Percentiles rank a stretch among this genome's conserved stretches.
These are phyloP conservation scores for Skeletonema menzelii DNA, from an alignment of 108 stramenopile genomes.

Conservation along the genomic window DNA sequence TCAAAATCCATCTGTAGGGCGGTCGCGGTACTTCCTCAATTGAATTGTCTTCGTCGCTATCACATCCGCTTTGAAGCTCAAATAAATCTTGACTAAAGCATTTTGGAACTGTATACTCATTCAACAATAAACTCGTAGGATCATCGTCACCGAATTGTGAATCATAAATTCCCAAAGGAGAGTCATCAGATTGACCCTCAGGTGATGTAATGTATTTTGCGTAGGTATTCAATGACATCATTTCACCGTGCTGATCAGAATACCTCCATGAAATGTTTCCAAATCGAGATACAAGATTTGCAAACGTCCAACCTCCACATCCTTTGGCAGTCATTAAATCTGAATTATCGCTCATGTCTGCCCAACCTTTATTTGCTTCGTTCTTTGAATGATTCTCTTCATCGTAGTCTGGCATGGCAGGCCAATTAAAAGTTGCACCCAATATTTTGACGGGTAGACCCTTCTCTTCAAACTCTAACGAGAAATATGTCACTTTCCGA, in stretches of 20 bases:
- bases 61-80: conserved; percentile 42
- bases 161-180: conserved; percentile 85
- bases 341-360: conserved; percentile 16
- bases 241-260: conserved; percentile 81
- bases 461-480: conserved; percentile 55
- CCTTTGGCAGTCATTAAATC: conserved; percentile 28
- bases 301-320: conserved; percentile 56
- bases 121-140: conserved; percentile 43
- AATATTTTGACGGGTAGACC: conserved; percentile 73
- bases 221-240: conserved; percentile 70
- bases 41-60: conserved; percentile 9
- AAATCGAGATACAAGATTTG: conserved; percentile 57
- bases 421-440: conserved; percentile 66
- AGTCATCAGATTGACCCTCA: conserved; percentile 72
- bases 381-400: background rate
- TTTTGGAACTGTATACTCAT: conserved; percentile 68
- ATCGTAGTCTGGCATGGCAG: conserved; percentile 55
- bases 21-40: conserved; percentile 36
- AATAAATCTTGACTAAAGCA: conserved; percentile 80
- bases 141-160: conserved; percentile 65
- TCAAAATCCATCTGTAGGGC: conserved; percentile 85
- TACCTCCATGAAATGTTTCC: conserved; percentile 70
- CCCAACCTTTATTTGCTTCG: conserved; percentile 13
- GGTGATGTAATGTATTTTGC: conserved; percentile 59
- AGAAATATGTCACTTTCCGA: conserved; percentile 48